phyloP scores from a whole-genome alignment of 306 rosid species.

The Citrullus mucosospermus region DNA sequence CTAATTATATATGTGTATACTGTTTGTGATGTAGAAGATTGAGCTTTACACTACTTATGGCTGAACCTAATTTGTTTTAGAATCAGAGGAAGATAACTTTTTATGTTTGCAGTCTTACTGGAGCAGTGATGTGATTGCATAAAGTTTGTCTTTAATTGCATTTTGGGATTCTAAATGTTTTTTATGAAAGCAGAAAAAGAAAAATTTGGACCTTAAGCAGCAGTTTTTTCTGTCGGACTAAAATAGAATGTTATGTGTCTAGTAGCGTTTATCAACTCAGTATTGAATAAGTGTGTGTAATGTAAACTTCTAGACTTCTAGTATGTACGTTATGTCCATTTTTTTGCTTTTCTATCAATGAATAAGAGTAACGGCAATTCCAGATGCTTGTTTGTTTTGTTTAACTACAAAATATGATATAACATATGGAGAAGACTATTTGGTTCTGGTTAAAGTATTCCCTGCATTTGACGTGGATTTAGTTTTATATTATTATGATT shows the following conservation, averaged over 20 bases:
- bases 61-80: neutral
- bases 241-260: neutral
- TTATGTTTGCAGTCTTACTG: neutral
- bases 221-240: neutral
- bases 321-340: neutral
- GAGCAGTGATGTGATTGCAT: neutral
- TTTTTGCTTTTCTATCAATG: neutral
- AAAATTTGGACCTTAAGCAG: constrained; percentile 1
- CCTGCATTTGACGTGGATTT: neutral
- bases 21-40: neutral
- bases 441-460: neutral
- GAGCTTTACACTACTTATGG: neutral
- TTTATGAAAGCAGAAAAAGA: neutral
- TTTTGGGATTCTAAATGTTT: neutral
- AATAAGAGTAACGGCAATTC: neutral
- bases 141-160: neutral
- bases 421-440: neutral
- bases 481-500: constrained; percentile 2
- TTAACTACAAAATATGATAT: neutral
- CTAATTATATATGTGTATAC: neutral
- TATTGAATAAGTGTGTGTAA: neutral
- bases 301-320: neutral
- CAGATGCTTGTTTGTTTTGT: neutral
- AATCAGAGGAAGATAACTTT: neutral
- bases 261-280: neutral